phyloP scores from a whole-genome alignment of 2,329 filamentous ascomycete species.

The Cercospora sp. region DNA sequence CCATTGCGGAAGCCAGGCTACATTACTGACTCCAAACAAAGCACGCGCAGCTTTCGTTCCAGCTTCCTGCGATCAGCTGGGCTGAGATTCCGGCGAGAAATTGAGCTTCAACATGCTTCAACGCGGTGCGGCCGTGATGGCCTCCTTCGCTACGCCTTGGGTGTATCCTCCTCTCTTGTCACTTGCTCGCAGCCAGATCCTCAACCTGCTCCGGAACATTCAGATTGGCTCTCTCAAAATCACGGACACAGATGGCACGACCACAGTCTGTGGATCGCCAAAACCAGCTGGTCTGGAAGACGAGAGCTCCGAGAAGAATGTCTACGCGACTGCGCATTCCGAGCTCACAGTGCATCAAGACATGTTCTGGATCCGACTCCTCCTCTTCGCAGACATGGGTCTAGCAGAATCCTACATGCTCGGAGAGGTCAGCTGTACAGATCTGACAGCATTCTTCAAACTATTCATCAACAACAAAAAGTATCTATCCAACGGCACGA shows the following conservation, averaged over 20 bases:
- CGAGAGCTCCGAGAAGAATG: constrained; percentile 41
- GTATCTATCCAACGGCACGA: constrained; percentile 64
- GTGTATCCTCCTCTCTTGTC: constrained; percentile 52
- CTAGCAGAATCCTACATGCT: constrained; percentile 74
- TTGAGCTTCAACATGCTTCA: constrained; percentile 5
- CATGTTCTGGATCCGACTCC: constrained; percentile 68
- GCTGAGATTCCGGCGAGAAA: background rate
- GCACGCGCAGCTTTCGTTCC: background rate
- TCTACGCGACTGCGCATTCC: constrained; percentile 47
- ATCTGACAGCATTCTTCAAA: constrained; percentile 70
- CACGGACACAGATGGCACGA: constrained; percentile 46
- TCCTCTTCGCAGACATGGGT: constrained; percentile 72
- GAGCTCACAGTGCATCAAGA: constrained; percentile 64
- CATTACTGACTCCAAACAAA: background rate
- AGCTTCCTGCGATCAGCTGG: background rate
- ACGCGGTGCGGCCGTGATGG: constrained; percentile 28
- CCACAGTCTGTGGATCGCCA: constrained; percentile 47
- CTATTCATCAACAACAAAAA: constrained; percentile 62
- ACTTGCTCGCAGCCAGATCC: constrained; percentile 47
- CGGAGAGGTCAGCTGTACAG: constrained; percentile 65
- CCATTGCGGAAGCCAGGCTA: background rate
- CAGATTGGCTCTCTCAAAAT: constrained; percentile 50
- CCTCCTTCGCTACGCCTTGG: constrained; percentile 46
- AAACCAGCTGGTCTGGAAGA: constrained; percentile 18
- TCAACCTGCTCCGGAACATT: constrained; percentile 49